A percentile compares a stretch with the other conserved stretches of the same genome.
Evolutionary conservation across 106 monocot genomes (phyloP).

Genomic region (Phalaenopsis aphrodite): DNA sequence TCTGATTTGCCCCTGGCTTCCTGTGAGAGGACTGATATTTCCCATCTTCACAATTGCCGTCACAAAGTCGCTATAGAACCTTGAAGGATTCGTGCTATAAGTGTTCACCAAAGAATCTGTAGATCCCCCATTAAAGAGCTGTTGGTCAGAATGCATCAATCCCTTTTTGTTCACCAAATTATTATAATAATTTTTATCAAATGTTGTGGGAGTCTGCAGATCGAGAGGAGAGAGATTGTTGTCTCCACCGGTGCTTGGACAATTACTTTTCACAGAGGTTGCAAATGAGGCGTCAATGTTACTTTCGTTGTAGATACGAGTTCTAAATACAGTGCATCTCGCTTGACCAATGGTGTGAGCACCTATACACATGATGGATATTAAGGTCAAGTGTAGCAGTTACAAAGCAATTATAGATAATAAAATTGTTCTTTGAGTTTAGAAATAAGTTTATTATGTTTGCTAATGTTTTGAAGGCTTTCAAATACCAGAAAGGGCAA

Average conservation of each 20-base stretch:
- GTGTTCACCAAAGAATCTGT: constrained; percentile 21
- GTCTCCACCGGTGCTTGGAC: constrained; percentile 35
- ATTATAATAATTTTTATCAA: constrained; percentile 37
- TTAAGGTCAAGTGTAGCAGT: not conserved
- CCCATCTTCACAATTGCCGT: constrained; percentile 31
- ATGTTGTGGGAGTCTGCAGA: constrained; percentile 13
- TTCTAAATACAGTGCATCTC: constrained; percentile 26
- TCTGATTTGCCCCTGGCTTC: constrained; percentile 32
- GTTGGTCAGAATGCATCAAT: constrained; percentile 42
- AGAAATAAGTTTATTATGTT: no score
- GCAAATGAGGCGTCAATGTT: constrained; percentile 39
- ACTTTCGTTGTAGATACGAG: constrained; percentile 39
- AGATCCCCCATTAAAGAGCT: constrained; percentile 31
- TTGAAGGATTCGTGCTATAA: constrained; percentile 12
- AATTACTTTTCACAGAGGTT: constrained; percentile 13
- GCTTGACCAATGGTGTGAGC: constrained; percentile 55
- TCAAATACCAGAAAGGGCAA: constrained; percentile 43
- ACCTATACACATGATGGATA: constrained; percentile 6
- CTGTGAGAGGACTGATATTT: constrained; percentile 28
- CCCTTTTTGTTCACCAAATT: constrained; percentile 28
- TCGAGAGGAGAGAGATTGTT: constrained; percentile 34
- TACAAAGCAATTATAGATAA: not conserved
- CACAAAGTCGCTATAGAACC: constrained; percentile 23
- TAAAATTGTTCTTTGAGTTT: no score
- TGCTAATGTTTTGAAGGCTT: no score